Evolutionary conservation across 83 land plant species (phyloP), one percentile per base, ranked within the genome.

Genomic region (Picea mariana): DNA sequence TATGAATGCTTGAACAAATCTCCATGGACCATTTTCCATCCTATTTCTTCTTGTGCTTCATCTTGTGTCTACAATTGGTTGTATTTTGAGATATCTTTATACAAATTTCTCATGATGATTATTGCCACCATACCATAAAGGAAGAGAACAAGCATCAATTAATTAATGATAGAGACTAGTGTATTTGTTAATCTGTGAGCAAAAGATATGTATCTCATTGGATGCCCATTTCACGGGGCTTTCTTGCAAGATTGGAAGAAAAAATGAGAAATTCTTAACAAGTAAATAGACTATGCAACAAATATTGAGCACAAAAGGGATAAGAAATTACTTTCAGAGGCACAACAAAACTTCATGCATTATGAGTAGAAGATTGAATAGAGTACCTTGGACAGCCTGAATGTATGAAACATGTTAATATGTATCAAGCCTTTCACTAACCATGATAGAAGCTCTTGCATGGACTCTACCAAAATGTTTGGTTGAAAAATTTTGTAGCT

Each of bases 81-180:
- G 84, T 92, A 94, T 80, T 93, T 93, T 6, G 97, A 88, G 61
- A 95, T 95, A 81, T 95, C 97, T 83, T 79, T 90, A 77, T 95
- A 93, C 12, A 95, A 84, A 27, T 93, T 95, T 72, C 94, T 83
- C 95, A 95, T 89, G 95, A 93, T 95, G 71, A 95, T 95, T 92
- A 95, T 91, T 47, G 97, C 97, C 26, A 95, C 93, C 97, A 95
- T 95, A 12, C 94, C 97, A 75, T 95, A 92, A 23, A 95, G 92
- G 83, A 95, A 95, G 66, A 95, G 83, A n/a, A 95, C 97, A 83
- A 95, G 93, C 97, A 95, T 95, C 75, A 95, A 79, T 16, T 95
- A 95, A 81, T 95, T 95, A 31, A 95, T 93, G 61, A 95, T 95
- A 13, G 97, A 95, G 77, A 95, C 97, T 95, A 95, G 85, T 94